Evolutionary conservation across 306 rosid genomes (phyloP), one percentile per base, ranked within the genome.

Genomic region (Castanospermum australe): DNA sequence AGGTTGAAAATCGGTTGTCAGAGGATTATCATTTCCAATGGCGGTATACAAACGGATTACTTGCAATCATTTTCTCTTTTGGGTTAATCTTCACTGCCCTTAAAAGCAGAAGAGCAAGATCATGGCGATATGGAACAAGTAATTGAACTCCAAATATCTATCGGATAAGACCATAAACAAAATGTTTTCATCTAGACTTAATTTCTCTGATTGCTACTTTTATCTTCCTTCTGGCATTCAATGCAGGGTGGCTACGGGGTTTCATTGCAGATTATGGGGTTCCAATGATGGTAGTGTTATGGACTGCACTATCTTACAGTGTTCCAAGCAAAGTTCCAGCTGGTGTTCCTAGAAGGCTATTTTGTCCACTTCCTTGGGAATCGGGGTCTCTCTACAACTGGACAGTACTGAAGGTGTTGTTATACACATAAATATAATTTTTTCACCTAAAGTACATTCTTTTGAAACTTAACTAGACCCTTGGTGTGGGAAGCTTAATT

Each of bases 81-180:
- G 97, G 99, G 59, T 66, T 94, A 54, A 85, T 92, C 39, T 15
- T 48, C 77, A 82, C 92, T 15, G 84, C 97, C 28, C 71, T 86
- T 30, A 91, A 86, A 83, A 94, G 92, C 89, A 87, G 97, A 85
- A 88, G 63, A 66, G 99, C 97, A 59, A 89, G 99, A 84, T 41
- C 93, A 28, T 94, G 99, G 97, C 82, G 66, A 77, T 94, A 94
- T 71, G 94, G 94, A 81, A 91, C 97, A 80, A 90, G 97, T 92
- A 80, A 79, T 83, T 79, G 69, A n/a, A 57, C 57, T 30, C 66
- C 33, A 72, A 73, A 65, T 22, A 52, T 25, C 36, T 18, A 30
- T 65, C 62, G 17, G 22, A 28, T 67, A 39, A 65, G 33, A 77
- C 51, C 61, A 20, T 68, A 61, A 12, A 17, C 12, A 52, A 12